Evolutionary conservation across 108 stramenopile species (phyloP).

Genomic region (Conticribra weissflogii): DNA sequence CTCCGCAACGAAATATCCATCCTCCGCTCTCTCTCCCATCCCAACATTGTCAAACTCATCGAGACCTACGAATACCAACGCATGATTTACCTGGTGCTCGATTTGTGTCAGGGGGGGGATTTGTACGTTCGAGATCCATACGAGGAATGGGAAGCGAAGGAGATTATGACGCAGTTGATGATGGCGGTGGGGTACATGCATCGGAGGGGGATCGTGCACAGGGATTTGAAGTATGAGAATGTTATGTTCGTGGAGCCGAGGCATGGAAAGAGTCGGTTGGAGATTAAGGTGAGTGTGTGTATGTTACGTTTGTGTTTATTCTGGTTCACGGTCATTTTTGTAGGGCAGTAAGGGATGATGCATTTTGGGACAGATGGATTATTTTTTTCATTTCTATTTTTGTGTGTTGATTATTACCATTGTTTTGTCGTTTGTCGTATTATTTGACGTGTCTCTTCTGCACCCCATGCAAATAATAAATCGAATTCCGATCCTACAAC

Average conservation of each 20-base stretch:
- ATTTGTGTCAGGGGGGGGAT: slow-evolving; percentile 84
- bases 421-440: no score
- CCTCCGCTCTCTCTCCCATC: slow-evolving; percentile 81
- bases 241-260: slow-evolving; percentile 72
- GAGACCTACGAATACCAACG: slow-evolving; percentile 75
- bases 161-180: slow-evolving; percentile 64
- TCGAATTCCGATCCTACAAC: no score
- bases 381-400: no score
- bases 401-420: no score
- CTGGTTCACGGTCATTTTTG: no score
- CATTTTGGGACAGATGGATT: no score
- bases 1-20: slow-evolving; percentile 87
- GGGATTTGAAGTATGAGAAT: slow-evolving; percentile 93
- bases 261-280: slow-evolving; percentile 44
- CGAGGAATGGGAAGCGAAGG: slow-evolving; percentile 64
- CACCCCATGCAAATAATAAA: no score
- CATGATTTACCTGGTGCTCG: slow-evolving; percentile 83
- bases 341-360: no score
- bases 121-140: slow-evolving; percentile 85
- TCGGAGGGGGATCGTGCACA: slow-evolving; percentile 74
- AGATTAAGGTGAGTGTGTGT: slow-evolving; percentile 33
- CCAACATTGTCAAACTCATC: slow-evolving; percentile 81
- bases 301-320: neutral
- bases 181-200: slow-evolving; percentile 89
- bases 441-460: no score